Conservation (phyloP, 78 protist species). For the Anaeramoeba ignava region DNA sequence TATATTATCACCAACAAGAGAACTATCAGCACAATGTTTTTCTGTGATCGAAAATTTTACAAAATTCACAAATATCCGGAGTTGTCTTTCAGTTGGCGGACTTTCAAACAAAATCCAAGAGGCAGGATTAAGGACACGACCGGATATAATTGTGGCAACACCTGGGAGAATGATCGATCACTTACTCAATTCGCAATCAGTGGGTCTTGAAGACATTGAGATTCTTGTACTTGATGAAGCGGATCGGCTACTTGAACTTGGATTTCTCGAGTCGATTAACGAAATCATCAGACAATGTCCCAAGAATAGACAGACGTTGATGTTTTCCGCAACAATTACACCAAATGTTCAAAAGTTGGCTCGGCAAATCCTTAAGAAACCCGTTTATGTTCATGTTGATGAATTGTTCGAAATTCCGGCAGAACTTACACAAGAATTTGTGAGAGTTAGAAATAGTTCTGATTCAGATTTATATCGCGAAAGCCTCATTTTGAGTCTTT, state of each 20-base stretch:
- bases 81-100: neutral
- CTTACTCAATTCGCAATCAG: neutral
- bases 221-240: neutral
- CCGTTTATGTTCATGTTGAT: neutral
- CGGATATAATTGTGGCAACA: neutral
- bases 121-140: neutral
- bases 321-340: neutral
- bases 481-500: neutral
- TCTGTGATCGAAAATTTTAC: neutral
- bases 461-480: too few species aligned
- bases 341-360: neutral
- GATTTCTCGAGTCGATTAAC: neutral
- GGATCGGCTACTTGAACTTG: neutral
- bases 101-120: neutral
- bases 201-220: neutral
- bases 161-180: neutral
- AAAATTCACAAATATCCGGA: neutral
- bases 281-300: neutral
- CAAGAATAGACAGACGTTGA: neutral
- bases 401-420: neutral
- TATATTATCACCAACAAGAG: neutral
- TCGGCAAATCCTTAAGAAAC: neutral
- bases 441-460: neutral
- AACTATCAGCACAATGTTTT: neutral
- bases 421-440: neutral